These are phyloP conservation scores for Saraca asoca DNA, from an alignment of 331 rosid species.

Conservation along the genomic window DNA sequence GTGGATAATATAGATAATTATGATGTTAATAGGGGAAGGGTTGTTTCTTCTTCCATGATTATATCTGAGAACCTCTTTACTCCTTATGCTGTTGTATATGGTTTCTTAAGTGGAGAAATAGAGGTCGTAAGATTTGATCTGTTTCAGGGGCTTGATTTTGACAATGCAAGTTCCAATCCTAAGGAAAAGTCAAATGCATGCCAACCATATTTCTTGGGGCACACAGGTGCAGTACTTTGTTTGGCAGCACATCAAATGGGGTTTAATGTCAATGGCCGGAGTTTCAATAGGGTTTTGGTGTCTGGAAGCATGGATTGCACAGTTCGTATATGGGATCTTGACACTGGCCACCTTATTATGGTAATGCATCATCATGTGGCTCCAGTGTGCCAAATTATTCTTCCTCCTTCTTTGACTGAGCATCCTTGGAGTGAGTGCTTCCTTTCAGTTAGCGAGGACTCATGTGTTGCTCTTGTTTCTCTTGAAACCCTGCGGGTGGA, in stretches of 20 bases:
- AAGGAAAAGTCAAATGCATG: slow-evolving; percentile 48
- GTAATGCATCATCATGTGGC: slow-evolving; percentile 96
- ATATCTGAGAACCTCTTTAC: slow-evolving; percentile 59
- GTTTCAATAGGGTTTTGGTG: slow-evolving; percentile 61
- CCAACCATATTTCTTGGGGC: slow-evolving; percentile 68
- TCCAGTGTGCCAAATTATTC: slow-evolving; percentile 88
- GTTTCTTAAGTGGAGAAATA: slow-evolving; percentile 75
- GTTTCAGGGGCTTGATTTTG: slow-evolving; percentile 58
- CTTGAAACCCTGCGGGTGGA: slow-evolving; percentile 86
- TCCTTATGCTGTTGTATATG: slow-evolving; percentile 81
- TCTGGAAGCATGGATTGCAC: slow-evolving; percentile 97
- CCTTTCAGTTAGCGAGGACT: slow-evolving; percentile 95
- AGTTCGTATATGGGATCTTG: slow-evolving; percentile 86
- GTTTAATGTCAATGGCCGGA: slow-evolving; percentile 49
- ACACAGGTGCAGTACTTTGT: slow-evolving; percentile 81
- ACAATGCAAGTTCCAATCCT: slow-evolving; percentile 47
- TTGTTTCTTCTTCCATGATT: slow-evolving; percentile 75
- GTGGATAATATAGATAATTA: slow-evolving; percentile 29
- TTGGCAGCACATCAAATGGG: slow-evolving; percentile 85
- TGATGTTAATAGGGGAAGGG: slow-evolving; percentile 44
- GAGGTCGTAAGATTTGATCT: slow-evolving; percentile 71
- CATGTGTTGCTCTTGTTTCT: slow-evolving; percentile 84
- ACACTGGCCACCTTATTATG: slow-evolving; percentile 60
- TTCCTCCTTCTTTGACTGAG: slow-evolving; percentile 64
- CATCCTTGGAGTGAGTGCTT: slow-evolving; percentile 87